Conservation (phyloP, 495 filamentous ascomycete genomes). For the Penicillium daleae region DNA sequence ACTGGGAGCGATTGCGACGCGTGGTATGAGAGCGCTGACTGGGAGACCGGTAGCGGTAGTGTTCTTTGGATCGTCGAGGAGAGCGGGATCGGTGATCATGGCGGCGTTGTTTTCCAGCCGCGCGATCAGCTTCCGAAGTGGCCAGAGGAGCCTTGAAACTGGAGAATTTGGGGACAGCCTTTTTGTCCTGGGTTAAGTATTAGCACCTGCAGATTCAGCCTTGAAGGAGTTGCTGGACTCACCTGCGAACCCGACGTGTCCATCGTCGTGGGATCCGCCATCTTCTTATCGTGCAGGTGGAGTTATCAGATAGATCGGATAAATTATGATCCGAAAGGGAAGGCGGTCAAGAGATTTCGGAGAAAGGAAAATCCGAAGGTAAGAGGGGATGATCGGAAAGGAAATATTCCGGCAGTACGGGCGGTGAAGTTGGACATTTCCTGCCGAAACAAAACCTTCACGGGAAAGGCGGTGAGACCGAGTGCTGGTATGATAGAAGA, state of each 20-base stretch:
- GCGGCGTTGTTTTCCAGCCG: constrained; percentile 13
- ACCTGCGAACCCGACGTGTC: constrained; percentile 44
- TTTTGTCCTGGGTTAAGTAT: constrained; percentile 36
- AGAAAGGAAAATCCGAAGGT: neutral
- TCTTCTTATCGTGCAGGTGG: constrained; percentile 17
- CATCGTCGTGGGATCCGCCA: constrained; percentile 36
- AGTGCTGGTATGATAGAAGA: no score
- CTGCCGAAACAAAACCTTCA: no score
- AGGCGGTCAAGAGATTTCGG: neutral
- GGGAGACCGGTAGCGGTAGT: neutral
- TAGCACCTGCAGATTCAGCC: neutral
- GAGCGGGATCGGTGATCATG: constrained; percentile 34
- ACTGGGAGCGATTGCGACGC: neutral
- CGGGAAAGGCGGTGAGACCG: no score
- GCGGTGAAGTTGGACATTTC: no score
- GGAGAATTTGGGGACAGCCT: constrained; percentile 64
- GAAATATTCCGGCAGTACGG: no score
- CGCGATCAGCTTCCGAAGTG: constrained; percentile 20
- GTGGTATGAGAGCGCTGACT: neutral
- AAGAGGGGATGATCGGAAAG: neutral
- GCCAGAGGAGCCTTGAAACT: constrained; percentile 64
- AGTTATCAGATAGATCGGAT: constrained; percentile 7
- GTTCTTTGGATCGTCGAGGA: constrained; percentile 5
- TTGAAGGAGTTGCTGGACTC: constrained; percentile 10
- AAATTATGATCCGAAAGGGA: neutral